Evolutionary conservation across 306 rosid genomes (phyloP), one percentile per base, ranked within the genome.

Genomic region (Trifolium repens): DNA sequence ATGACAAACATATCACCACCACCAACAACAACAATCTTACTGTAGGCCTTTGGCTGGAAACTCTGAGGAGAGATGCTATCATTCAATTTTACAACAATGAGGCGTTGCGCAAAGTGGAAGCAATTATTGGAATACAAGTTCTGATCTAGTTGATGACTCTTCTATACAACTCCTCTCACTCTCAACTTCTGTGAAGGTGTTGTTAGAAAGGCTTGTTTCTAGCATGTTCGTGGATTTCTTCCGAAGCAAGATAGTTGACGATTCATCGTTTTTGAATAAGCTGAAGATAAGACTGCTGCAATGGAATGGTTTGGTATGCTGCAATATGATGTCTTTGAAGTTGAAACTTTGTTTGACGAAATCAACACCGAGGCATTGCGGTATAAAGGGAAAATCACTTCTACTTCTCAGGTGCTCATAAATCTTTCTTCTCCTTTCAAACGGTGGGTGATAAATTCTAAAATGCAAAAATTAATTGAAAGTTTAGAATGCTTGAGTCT

Each of bases 271-370:
- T 22, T 53, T 53, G 27, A 8, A 9, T n/a, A 53, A 53, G 10
- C 59, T 53, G 27, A 53, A 53, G 53, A 74, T 32, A 32, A 4
- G 35, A 32, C 35, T 7, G 2, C 3, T 9, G 46, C 2, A n/a
- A 16, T 3, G 14, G n/a, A 16, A 7, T 74, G 64, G 72, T n/a
- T 75, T 11, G 52, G 32, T 32, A 49, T 16, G 62, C 39, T 62
- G n/a, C 49, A 39, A 14, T 9, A 22, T 3, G 79, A 54, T 65
- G 43, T 75, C 13, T 75, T 64, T 52, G 72, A 65, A 17, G 66
- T 52, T n/a, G 57, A 39, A 0, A 27, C 52, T 1, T 24, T 75
- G 65, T 15, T 75, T 3, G 79, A 39, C 8, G 43, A 52, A 47
- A 47, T 47, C 53, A 14, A 47, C 53, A 13, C 8, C 7, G 71